Evolutionary conservation across 139 green algal species (phyloP), one percentile per base, ranked within the genome.

Genomic region (Chlamydomonas applanata): DNA sequence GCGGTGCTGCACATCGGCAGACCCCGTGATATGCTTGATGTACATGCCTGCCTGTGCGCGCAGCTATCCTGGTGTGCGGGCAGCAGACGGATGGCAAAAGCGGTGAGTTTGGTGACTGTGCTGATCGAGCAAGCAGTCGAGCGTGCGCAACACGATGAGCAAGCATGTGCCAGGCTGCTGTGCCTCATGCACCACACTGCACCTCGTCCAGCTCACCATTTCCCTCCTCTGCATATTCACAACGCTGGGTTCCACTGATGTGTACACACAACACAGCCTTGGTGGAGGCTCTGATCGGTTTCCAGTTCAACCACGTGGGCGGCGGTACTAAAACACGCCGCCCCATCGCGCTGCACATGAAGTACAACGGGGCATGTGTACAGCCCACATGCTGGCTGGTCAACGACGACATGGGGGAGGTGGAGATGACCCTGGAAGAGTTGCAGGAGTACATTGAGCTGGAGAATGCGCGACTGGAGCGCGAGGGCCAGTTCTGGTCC

Each of bases 251-350:
- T n/a, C n/a, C n/a, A n/a, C n/a, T n/a, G n/a, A n/a, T n/a, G n/a
- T n/a, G n/a, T n/a, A n/a, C n/a, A n/a, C n/a, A n/a, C 65, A 56
- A 72, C 22, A 34, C 89, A 94, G 93, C 93, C 1, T 82, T 98
- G 44, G 91, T 98, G 3, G 95, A 98, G 82, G 95, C 94, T 0
- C 83, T 98, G 30, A 98, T 98, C 17, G 59, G 93, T 94, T 97
- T 98, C 83, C 80, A 98, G 85, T 98, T 98, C 88, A 98, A 98
- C 82, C 90, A 96, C 72, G 95, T 98, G 7, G 94, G 94, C 1
- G 95, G 95, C 4, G 95, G 95, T 67, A 98, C 95, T 46, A 98
- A 98, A 81, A 98, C 95, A 4, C 81, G 95, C 16, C 83, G 95
- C 3, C 95, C 95, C 36, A 97, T 98, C 77, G 93, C 92, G 3